Percentiles rank a stretch among this genome's conserved stretches.
Evolutionary conservation across 2,329 filamentous ascomycete genomes (phyloP).

Genomic region (Geosmithia morbida): DNA sequence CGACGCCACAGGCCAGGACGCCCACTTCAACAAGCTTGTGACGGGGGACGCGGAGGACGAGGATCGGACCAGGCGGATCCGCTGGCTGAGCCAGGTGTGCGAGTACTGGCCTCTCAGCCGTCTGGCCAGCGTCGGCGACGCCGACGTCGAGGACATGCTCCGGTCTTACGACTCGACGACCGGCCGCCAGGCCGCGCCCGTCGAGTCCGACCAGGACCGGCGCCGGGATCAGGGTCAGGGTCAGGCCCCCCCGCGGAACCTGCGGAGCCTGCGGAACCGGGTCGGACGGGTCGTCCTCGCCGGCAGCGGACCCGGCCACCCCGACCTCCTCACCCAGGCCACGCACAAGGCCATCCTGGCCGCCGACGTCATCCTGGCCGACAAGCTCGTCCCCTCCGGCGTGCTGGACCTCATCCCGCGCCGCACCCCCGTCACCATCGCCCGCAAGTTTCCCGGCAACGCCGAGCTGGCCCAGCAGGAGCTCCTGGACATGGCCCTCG

Average conservation of each 20-base stretch:
- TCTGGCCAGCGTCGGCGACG: slow-evolving; percentile 65
- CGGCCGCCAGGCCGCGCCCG: slow-evolving; percentile 8
- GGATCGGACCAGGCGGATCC: slow-evolving; percentile 64
- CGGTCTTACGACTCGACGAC: slow-evolving; percentile 43
- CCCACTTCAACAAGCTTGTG: slow-evolving; percentile 74
- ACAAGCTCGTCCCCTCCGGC: slow-evolving; percentile 72
- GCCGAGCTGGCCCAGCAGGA: slow-evolving; percentile 89
- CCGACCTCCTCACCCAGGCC: slow-evolving; percentile 74
- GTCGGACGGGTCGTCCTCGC: slow-evolving; percentile 71
- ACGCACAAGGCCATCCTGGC: slow-evolving; percentile 62
- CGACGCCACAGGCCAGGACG: slow-evolving; percentile 58
- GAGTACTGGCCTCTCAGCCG: slow-evolving; percentile 93
- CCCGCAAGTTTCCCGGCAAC: slow-evolving; percentile 94
- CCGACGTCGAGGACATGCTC: slow-evolving; percentile 66
- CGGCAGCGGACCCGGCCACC: slow-evolving; percentile 84
- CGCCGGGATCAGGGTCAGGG: too few relatives aligned
- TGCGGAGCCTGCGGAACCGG: slow-evolving; percentile 12
- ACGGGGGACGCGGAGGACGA: slow-evolving; percentile 59
- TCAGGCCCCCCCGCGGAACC: too few relatives aligned
- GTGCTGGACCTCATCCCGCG: slow-evolving; percentile 85
- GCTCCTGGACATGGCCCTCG: slow-evolving; percentile 63
- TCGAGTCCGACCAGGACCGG: background rate
- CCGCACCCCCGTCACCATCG: slow-evolving; percentile 78
- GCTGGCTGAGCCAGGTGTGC: slow-evolving; percentile 92
- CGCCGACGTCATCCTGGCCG: slow-evolving; percentile 69